phyloP scores from a whole-genome alignment of 2,329 filamentous ascomycete genomes.

The Fusarium siculi region DNA sequence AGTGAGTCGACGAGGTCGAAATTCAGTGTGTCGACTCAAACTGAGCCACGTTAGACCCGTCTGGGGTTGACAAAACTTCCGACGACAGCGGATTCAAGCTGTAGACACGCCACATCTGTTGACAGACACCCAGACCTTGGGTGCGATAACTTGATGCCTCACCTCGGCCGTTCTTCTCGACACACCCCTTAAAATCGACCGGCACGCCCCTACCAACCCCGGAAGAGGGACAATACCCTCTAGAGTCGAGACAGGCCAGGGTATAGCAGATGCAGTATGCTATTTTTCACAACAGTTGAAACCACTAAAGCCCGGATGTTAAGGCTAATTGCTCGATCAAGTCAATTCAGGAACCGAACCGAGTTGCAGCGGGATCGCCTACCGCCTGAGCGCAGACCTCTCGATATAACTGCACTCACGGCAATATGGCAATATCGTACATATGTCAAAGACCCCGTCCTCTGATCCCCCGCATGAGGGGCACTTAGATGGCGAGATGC shows the following conservation, averaged over 20 bases:
- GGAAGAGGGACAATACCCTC: constrained; percentile 26
- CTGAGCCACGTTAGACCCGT: constrained; percentile 45
- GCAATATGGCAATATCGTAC: constrained; percentile 31
- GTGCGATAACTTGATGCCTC: constrained; percentile 29
- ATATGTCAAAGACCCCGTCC: constrained; percentile 30
- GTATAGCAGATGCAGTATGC: constrained; percentile 36
- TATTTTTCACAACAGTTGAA: constrained; percentile 47
- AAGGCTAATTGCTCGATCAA: constrained; percentile 37
- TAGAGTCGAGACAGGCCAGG: constrained; percentile 25
- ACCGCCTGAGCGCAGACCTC: constrained; percentile 33
- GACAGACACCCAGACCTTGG: constrained; percentile 25
- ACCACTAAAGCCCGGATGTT: constrained; percentile 40
- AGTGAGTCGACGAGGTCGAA: constrained; percentile 43
- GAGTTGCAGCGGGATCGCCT: constrained; percentile 41
- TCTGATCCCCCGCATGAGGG: constrained; percentile 42
- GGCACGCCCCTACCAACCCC: constrained; percentile 30
- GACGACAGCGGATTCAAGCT: constrained; percentile 39
- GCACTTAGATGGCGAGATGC: constrained; percentile 1
- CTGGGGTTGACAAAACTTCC: constrained; percentile 47
- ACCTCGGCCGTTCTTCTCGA: constrained; percentile 17
- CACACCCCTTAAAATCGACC: constrained; percentile 26
- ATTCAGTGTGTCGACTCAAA: constrained; percentile 42
- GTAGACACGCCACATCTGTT: constrained; percentile 31
- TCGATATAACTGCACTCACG: constrained; percentile 18
- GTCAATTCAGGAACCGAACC: constrained; percentile 34